Conservation (phyloP, 768 basidiomycete genomes). For the Pulveroboletus ravenelii region DNA sequence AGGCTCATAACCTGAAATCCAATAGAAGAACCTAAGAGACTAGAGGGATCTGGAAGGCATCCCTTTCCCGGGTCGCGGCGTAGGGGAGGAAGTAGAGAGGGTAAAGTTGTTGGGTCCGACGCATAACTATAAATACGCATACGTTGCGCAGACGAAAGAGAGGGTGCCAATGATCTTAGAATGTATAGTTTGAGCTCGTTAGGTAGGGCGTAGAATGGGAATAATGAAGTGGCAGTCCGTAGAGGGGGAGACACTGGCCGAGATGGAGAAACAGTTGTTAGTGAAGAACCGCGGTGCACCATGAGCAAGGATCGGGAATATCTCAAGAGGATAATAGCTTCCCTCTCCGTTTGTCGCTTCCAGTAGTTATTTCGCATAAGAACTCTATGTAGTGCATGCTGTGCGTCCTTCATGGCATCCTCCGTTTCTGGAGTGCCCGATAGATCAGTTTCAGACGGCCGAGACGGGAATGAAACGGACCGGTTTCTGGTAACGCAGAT, state of each 20-base stretch:
- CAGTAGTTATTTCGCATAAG: slow-evolving; percentile 47
- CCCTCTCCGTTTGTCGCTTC: slow-evolving; percentile 39
- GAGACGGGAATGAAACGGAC: slow-evolving; percentile 1
- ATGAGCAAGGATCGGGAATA: slow-evolving; percentile 48
- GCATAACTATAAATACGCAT: slow-evolving; percentile 54
- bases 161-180: slow-evolving; percentile 52
- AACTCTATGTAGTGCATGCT: slow-evolving; percentile 32
- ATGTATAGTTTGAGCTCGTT: slow-evolving; percentile 54
- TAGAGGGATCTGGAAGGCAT: slow-evolving; percentile 21
- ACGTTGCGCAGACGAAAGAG: slow-evolving; percentile 52
- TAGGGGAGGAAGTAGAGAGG: slow-evolving; percentile 34
- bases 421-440: slow-evolving; percentile 15
- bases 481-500: not conserved
- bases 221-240: slow-evolving; percentile 17
- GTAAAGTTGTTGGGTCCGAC: slow-evolving; percentile 45
- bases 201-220: slow-evolving; percentile 45
- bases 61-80: slow-evolving; percentile 16
- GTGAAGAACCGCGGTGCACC: slow-evolving; percentile 13
- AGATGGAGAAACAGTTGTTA: slow-evolving; percentile 10
- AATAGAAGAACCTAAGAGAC: slow-evolving; percentile 10
- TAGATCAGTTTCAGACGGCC: slow-evolving; percentile 17
- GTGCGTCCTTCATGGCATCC: slow-evolving; percentile 33
- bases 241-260: slow-evolving; percentile 12
- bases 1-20: slow-evolving; percentile 4
- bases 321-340: slow-evolving; percentile 48